Base-by-base conservation (phyloP, 345 rosid genomes). In the Zanthoxylum bungeanum region DNA sequence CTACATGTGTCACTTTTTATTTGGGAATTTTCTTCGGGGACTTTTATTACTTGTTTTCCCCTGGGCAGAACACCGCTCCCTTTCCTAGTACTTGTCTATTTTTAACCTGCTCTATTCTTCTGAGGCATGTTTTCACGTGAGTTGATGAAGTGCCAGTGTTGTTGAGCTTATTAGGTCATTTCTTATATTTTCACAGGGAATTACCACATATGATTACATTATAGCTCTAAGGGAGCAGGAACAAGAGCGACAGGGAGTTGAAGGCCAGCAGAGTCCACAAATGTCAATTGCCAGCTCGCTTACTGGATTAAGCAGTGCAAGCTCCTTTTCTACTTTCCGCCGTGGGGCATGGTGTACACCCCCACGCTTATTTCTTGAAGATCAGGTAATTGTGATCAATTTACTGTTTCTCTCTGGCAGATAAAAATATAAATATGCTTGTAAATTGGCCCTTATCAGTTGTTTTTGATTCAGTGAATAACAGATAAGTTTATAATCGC, bases 311-410 rank as follows among this genome's bases (percentile, higher is more conserved):
- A 95, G 99, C 84, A 95, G 98, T 80, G 96, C 96, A 53, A 95
- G 99, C 79, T 95, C 99, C 65, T 91, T 92, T 76, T 82, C 91
- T 22, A 91, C 98, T 47, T 91, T 92, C 85, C 97, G 88, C 61
- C 86, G 98, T 16, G 97, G 94, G 53, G 97, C 98, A 22, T 92
- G 99, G 99, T 95, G 99, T 79, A 95, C 99, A 40, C 99, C 99
- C 2, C 99, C 99, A 0, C 90, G 93, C 14, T 79, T 91, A 60
- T 92, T 95, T 82, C 88, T 95, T 17, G 99, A 95, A 81, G 99
- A 95, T 83, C 99, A 92, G 96, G 99, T 95, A 79, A 67, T 37
- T 47, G 10, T 66, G 40, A 55, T 12, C 9, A 14, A 25, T 14
- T 24, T 40, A 4, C 51, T 60, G 19, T 40, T 24, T 25, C 6